Evolutionary conservation across 768 basidiomycete genomes (phyloP), one percentile per base, ranked within the genome.

Genomic region (Pisolithus microcarpus): DNA sequence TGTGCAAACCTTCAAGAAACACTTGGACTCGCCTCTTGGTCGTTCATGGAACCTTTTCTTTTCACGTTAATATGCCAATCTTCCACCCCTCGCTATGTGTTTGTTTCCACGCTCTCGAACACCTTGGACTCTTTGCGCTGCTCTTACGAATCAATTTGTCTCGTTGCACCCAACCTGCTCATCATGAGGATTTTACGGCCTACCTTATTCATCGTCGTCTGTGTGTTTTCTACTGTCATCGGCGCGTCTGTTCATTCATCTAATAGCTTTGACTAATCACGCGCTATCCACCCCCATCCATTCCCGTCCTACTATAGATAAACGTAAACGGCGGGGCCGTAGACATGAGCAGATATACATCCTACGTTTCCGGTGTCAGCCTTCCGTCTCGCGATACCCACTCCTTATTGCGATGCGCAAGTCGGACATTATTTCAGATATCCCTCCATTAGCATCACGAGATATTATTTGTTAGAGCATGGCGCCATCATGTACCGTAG

Each of bases 381-480:
- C 62, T 71, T 74, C 61, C 74, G 75, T 74, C 71, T 74, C 75
- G 75, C 76, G 75, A 76, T 76, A 76, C 74, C 73, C 67, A 67
- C 63, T 67, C 61, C 65, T 67, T 64, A 68, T 75, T 75, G 73
- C 75, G 73, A 72, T 61, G 61, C 72, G 71, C 70, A 69, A 57
- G 66, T 72, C 66, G 72, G 75, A 72, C 75, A 71, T 72, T 67
- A 66, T 62, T 56, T 50, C 60, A 60, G 64, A 69, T 70, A 66
- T 66, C 63, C 61, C 55, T 53, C 52, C 61, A 63, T 65, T 26
- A 16, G 65, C 60, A 76, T 75, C 63, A 80, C 81, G 79, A 81
- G 79, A 79, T 46, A 60, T 72, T 75, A 69, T 70, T 61, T 67
- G 60, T 59, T 80, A 81, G 81, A 83, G 81, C 81, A 81, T 80